Evolutionary conservation across 345 rosid genomes (phyloP), one percentile per base, ranked within the genome.

Genomic region (Eucalyptus tenuipes): DNA sequence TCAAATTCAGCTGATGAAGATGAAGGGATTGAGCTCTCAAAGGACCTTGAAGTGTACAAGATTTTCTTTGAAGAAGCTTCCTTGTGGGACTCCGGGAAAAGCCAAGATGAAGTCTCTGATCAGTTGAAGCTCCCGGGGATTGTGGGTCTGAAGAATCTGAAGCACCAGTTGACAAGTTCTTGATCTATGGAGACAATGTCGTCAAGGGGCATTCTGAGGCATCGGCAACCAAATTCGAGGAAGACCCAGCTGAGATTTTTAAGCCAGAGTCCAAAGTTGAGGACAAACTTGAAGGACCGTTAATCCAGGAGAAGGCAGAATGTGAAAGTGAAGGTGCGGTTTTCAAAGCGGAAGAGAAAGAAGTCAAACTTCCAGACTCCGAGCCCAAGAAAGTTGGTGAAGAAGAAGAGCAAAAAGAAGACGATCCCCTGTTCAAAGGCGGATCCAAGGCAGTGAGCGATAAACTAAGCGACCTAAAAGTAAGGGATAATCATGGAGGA

Each of bases 1-100:
- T 90, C 92, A 64, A 90, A 92, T 87, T 92, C 89, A 87, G 92
- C 88, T 61, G 90, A 88, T 85, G 91, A 88, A 89, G 64, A 88
- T 44, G 92, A 90, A 22, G 92, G 89, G 44, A 81, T 90, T 31
- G 88, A 44, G 66, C 86, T 71, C 13, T 90, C 93, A 18, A 97
- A 92, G 88, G 97, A 89, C 49, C 85, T 95, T 40, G 96, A 95
- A 89, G 97, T 89, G 20, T 96, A 93, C 91, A 95, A 95, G 92
- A 93, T 95, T 48, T 94, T 95, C 95, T 86, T 90, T 49, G 95
- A 93, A 48, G 81, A 47, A 50, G 47, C 79, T 25, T 44, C 87
- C 27, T 66, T 42, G 88, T 64, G 92, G 89, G 37, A 85, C 82
- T 37, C 82, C 82, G 82, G 47, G 82, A 75, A 75, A 75, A 37